Evolutionary conservation across 148 eudicot genomes (phyloP).

Genomic region (Gaultheria prostrata): DNA sequence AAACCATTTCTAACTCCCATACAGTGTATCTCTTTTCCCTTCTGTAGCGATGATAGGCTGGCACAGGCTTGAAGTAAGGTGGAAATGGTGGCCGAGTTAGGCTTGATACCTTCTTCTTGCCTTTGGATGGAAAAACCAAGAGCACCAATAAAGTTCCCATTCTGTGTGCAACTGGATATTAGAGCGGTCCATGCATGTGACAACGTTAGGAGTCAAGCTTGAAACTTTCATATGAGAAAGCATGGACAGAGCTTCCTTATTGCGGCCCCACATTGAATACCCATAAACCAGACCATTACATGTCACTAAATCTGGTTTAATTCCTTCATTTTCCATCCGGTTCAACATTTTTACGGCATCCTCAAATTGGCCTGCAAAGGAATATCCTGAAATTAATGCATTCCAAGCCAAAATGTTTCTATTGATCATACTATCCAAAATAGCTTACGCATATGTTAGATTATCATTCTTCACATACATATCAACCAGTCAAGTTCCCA

Average conservation of each 20-base stretch:
- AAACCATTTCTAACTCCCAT: slow-evolving; percentile 42
- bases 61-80: slow-evolving; percentile 61
- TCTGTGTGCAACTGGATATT: slow-evolving; percentile 52
- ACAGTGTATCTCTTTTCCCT: slow-evolving; percentile 56
- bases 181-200: slow-evolving; percentile 61
- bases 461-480: slow-evolving; percentile 58
- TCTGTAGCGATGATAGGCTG: slow-evolving; percentile 45
- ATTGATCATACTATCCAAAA: slow-evolving; percentile 46
- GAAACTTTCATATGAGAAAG: slow-evolving; percentile 36
- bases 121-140: slow-evolving; percentile 38
- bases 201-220: slow-evolving; percentile 43
- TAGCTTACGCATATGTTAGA: slow-evolving; percentile 36
- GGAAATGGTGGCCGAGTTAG: slow-evolving; percentile 47
- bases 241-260: slow-evolving; percentile 39
- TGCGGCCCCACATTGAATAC: no score
- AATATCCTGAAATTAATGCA: no score
- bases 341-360: no score
- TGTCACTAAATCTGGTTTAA: no score
- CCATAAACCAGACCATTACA: no score
- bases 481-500: slow-evolving; percentile 54
- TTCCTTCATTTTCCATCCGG: no score
- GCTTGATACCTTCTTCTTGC: slow-evolving; percentile 44
- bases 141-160: slow-evolving; percentile 39
- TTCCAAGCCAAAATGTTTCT: no score
- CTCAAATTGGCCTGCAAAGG: no score